A percentile compares a stretch with the other conserved stretches of the same genome.
phyloP scores from a whole-genome alignment of 352 stramenopile genomes.

The Phytophthora colocasiae region DNA sequence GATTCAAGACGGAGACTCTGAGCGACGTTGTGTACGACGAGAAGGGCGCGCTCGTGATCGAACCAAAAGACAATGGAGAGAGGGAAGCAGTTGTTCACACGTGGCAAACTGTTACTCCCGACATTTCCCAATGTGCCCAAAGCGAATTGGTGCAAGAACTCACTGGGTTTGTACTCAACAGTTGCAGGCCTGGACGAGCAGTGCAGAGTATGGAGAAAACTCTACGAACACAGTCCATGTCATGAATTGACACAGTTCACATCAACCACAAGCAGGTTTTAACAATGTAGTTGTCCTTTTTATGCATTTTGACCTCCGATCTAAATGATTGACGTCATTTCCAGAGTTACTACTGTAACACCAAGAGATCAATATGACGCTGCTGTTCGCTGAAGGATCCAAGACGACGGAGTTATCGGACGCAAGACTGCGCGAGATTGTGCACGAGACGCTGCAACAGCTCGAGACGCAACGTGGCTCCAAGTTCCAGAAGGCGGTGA shows the following conservation, averaged over 20 bases:
- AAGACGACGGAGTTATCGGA: conserved; percentile 70
- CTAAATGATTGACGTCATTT: conserved; percentile 12
- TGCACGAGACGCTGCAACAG: conserved; percentile 66
- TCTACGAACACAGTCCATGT: conserved; percentile 19
- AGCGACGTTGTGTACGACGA: conserved; percentile 53
- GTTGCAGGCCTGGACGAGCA: conserved; percentile 34
- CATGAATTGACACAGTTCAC: neutral
- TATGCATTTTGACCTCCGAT: conserved; percentile 7
- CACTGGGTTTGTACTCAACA: conserved; percentile 42
- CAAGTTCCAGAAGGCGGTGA: conserved; percentile 77
- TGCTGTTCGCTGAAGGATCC: conserved; percentile 81
- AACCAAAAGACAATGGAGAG: conserved; percentile 19
- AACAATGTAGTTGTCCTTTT: conserved; percentile 2
- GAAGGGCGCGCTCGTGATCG: conserved; percentile 66
- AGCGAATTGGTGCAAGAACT: conserved; percentile 40
- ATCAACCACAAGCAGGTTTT: conserved; percentile 33
- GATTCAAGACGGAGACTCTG: conserved; percentile 53
- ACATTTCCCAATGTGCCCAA: conserved; percentile 4
- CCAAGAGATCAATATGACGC: conserved; percentile 49
- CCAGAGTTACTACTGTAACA: conserved; percentile 1
- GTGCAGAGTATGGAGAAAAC: conserved; percentile 53
- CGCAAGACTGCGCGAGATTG: conserved; percentile 64
- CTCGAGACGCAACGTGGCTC: conserved; percentile 62
- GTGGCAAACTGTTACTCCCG: conserved; percentile 47
- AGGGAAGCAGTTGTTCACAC: conserved; percentile 43